Evolutionary conservation across 805 yeast species (phyloP).

Genomic region (Candida ulmi): DNA sequence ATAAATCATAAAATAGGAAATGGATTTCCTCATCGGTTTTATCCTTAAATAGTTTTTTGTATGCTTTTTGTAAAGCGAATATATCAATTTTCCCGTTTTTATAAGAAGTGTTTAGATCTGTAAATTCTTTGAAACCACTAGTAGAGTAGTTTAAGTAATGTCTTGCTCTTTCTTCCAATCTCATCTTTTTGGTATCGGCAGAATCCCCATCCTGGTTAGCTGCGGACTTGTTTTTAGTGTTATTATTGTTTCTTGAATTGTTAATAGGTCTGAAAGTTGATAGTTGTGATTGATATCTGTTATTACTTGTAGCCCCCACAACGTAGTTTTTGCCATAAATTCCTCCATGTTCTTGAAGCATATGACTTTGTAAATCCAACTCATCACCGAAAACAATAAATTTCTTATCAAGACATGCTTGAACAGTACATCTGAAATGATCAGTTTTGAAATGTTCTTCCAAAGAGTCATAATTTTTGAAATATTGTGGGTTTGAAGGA

Average conservation of each 20-base stretch:
- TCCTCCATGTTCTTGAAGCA: conserved; percentile 74
- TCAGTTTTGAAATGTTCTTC: conserved; percentile 66
- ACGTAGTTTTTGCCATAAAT: conserved; percentile 38
- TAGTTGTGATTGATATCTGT: conserved; percentile 49
- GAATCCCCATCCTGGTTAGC: conserved; percentile 32
- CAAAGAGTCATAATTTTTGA: conserved; percentile 67
- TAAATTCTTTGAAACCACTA: conserved; percentile 42
- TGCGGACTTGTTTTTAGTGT: conserved; percentile 13
- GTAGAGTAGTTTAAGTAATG: conserved; percentile 61
- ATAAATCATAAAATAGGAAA: conserved; percentile 53
- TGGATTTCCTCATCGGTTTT: conserved; percentile 43
- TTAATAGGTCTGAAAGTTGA: conserved; percentile 44
- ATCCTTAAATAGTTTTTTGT: conserved; percentile 41
- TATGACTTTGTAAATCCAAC: conserved; percentile 81
- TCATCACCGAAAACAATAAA: conserved; percentile 90
- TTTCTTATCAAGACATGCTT: conserved; percentile 76
- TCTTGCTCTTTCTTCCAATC: conserved; percentile 82
- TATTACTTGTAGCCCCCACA: conserved; percentile 9
- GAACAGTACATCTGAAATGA: conserved; percentile 77
- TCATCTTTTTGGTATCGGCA: conserved; percentile 39
- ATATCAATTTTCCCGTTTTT: conserved; percentile 42
- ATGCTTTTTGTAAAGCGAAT: conserved; percentile 38
- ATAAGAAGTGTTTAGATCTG: conserved; percentile 41
- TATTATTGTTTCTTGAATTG: conserved; percentile 4
- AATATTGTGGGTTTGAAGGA: conserved; percentile 63